These are phyloP conservation scores for Centaurea solstitialis DNA, from an alignment of 129 eudicot genomes.

Conservation along the genomic window DNA sequence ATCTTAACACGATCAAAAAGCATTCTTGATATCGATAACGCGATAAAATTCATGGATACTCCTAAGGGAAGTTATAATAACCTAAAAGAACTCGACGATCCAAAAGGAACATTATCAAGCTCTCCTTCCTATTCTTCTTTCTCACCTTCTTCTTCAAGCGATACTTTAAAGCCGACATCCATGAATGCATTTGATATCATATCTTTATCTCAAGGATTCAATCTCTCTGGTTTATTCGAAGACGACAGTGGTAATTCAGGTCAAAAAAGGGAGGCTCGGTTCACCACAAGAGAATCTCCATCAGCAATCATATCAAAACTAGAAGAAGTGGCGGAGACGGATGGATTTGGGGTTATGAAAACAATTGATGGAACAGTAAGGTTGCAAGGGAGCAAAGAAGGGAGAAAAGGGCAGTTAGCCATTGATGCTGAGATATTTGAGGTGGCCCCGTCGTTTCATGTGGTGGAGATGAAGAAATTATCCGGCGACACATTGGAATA, in stretches of 20 bases:
- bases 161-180: constrained; percentile 25
- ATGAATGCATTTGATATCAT: constrained; percentile 60
- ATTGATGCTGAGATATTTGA: constrained; percentile 67
- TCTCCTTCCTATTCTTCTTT: not conserved
- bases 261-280: constrained; percentile 33
- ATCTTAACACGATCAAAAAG: constrained; percentile 25
- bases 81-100: constrained; percentile 16
- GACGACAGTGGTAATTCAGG: not conserved
- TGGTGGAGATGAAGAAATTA: constrained; percentile 59
- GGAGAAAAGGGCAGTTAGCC: constrained; percentile 57
- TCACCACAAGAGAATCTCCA: constrained; percentile 42
- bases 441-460: constrained; percentile 57
- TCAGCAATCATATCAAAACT: constrained; percentile 41
- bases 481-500: constrained; percentile 59
- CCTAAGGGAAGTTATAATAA: constrained; percentile 13
- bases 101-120: not conserved
- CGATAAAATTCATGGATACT: not conserved
- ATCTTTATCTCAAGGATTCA: constrained; percentile 45
- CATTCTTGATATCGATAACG: not conserved
- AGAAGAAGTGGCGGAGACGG: constrained; percentile 38
- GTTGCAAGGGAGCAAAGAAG: constrained; percentile 49
- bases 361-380: constrained; percentile 48
- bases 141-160: not conserved
- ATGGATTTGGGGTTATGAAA: constrained; percentile 38
- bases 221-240: constrained; percentile 51